Evolutionary conservation across 495 filamentous ascomycete species (phyloP), one percentile per base, ranked within the genome.

Genomic region (Lophiotrema nucula): DNA sequence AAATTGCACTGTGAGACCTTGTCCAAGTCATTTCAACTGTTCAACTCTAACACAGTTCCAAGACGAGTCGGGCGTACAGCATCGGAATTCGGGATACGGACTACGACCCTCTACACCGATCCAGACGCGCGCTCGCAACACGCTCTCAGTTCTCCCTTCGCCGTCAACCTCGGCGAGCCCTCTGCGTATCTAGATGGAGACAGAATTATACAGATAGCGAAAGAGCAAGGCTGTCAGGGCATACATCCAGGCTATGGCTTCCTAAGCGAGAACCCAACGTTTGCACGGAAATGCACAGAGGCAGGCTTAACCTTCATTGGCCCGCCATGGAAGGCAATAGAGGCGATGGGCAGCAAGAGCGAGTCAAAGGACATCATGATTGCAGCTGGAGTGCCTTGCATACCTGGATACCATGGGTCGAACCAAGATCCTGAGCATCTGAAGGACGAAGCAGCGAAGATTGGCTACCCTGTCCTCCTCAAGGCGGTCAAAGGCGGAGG

Each of bases 231-330:
- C 26, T 96, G 92, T 66, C 81, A 89, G 67, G 90, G 87, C 13
- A 86, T 99, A 61, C 93, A 99, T 72, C 93, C 93, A 0, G 93
- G 93, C 3, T 99, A 99, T 77, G 93, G 93, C 15, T 99, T 97
- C 77, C 78, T 96, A 74, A 95, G 89, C 64, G 93, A 99, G 75
- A 99, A 99, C 70, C 85, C 92, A 2, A 80, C 74, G 5, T 99
- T 99, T 73, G 95, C 95, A 12, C 79, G 82, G 58, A 86, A 89
- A 74, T 96, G 92, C 67, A 87, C 84, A 62, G 88, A 96, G 61
- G 91, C 91, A 26, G 95, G 95, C 2, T 75, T 99, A 43, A 84
- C 90, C 33, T 99, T 99, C 67, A 96, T 97, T 67, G 93, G 93
- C 0, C 93, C 93, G 12, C 91, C 93, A 26, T 88, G 87, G 72